Evolutionary conservation across 108 stramenopile species (phyloP).

Genomic region (Chaetoceros tenuissimus): DNA sequence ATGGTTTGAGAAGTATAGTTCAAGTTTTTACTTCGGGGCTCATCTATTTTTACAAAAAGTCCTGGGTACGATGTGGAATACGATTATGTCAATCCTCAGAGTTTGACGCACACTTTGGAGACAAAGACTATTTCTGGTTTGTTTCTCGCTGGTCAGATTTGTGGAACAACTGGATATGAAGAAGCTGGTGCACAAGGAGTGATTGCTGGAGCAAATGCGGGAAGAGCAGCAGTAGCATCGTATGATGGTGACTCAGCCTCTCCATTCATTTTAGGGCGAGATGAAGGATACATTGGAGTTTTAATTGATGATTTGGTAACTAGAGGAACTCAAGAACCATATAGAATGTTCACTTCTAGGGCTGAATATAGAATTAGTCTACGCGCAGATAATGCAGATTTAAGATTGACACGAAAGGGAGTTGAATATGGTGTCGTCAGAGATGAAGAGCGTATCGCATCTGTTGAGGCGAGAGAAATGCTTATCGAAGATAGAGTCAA

Average conservation of each 20-base stretch:
- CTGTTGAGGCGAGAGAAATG: constrained; percentile 60
- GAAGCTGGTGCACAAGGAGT: constrained; percentile 97
- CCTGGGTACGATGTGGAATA: constrained; percentile 94
- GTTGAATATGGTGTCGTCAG: constrained; percentile 83
- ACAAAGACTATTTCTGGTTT: constrained; percentile 84
- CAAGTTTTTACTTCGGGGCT: constrained; percentile 45
- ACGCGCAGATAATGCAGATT: constrained; percentile 94
- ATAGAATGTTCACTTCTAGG: constrained; percentile 97
- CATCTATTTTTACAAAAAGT: too few species aligned
- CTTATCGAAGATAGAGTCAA: constrained; percentile 61
- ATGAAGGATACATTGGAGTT: constrained; percentile 96
- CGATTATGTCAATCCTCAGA: constrained; percentile 94
- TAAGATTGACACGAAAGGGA: constrained; percentile 88
- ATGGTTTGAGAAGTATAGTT: constrained; percentile 83
- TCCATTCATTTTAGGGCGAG: constrained; percentile 87
- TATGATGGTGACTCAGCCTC: constrained; percentile 36
- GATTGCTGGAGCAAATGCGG: constrained; percentile 92
- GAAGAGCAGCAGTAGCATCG: constrained; percentile 49
- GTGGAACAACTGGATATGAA: constrained; percentile 98
- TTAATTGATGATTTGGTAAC: constrained; percentile 97
- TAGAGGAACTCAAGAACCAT: constrained; percentile 89
- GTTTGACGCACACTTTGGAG: constrained; percentile 85
- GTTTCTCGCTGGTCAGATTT: constrained; percentile 96
- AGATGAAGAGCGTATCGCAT: constrained; percentile 72
- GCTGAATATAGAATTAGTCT: constrained; percentile 91